These are phyloP conservation scores for Melanogaster broomeanus DNA, from an alignment of 768 basidiomycete species.

Conservation along the genomic window DNA sequence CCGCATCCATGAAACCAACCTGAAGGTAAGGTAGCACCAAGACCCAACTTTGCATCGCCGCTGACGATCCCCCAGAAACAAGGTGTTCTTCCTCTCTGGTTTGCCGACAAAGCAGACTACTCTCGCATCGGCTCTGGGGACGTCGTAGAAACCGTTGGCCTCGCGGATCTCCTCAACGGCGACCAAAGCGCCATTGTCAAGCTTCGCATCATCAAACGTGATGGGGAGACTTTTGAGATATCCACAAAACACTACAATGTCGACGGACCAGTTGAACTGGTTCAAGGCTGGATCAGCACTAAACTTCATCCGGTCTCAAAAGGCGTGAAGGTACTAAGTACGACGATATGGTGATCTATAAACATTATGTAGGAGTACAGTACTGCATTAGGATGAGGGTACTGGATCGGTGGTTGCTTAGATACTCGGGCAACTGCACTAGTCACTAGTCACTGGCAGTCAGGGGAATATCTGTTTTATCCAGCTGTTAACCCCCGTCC, in stretches of 20 bases:
- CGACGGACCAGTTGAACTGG: slow-evolving; percentile 89
- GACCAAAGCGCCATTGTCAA: slow-evolving; percentile 43
- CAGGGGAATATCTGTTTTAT: neutral
- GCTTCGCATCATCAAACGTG: slow-evolving; percentile 66
- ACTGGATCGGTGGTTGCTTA: neutral
- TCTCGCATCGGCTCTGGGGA: slow-evolving; percentile 81
- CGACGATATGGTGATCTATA: neutral
- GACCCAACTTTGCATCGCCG: neutral
- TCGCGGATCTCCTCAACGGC: slow-evolving; percentile 61
- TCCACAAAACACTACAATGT: slow-evolving; percentile 87
- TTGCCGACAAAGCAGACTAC: slow-evolving; percentile 86
- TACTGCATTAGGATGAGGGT: neutral
- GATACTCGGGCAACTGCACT: neutral
- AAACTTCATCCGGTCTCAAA: slow-evolving; percentile 78
- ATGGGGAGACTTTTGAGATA: slow-evolving; percentile 67
- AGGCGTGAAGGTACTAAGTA: slow-evolving; percentile 21
- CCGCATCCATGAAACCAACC: slow-evolving; percentile 96
- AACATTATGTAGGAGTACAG: neutral
- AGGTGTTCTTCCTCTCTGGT: slow-evolving; percentile 96
- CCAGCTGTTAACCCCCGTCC: slow-evolving; percentile 28
- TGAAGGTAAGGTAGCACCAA: slow-evolving; percentile 60
- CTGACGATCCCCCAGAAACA: slow-evolving; percentile 70
- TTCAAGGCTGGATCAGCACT: slow-evolving; percentile 85
- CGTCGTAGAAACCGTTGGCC: slow-evolving; percentile 78
- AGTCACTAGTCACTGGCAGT: neutral